These are phyloP conservation scores for Aspergillus clavatus DNA, from an alignment of 2,329 filamentous ascomycete species.

Conservation along the genomic window DNA sequence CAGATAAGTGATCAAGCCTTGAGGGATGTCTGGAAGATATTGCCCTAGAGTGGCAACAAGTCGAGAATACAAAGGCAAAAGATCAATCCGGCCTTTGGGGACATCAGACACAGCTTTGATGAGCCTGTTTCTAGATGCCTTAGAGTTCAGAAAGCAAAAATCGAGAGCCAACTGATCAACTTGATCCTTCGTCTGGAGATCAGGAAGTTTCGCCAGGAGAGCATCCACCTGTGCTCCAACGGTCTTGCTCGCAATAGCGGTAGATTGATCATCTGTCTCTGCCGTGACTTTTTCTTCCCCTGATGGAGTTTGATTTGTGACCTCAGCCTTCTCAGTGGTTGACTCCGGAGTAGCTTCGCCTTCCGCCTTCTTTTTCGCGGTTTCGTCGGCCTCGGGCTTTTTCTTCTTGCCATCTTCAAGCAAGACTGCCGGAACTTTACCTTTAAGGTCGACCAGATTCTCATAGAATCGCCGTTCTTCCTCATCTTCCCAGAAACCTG, in stretches of 20 bases:
- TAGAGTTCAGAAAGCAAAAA: slow-evolving; percentile 97
- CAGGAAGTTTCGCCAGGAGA: slow-evolving; percentile 78
- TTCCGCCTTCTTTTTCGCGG: slow-evolving; percentile 70
- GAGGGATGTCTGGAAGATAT: slow-evolving; percentile 91
- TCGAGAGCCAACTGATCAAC: slow-evolving; percentile 92
- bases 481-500: slow-evolving; percentile 98
- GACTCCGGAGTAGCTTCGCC: slow-evolving; percentile 36
- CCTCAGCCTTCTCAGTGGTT: slow-evolving; percentile 41
- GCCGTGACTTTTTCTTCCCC: slow-evolving; percentile 47
- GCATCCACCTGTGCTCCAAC: slow-evolving; percentile 96
- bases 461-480: slow-evolving; percentile 98
- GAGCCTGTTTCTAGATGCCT: slow-evolving; percentile 89
- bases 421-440: slow-evolving; percentile 88
- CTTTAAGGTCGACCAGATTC: slow-evolving; percentile 89
- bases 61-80: slow-evolving; percentile 86
- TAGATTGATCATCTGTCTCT: slow-evolving; percentile 75
- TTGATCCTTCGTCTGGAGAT: slow-evolving; percentile 83
- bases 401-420: slow-evolving; percentile 95
- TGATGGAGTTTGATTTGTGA: slow-evolving; percentile 39
- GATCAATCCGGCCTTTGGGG: slow-evolving; percentile 85
- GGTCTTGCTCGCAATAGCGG: slow-evolving; percentile 93
- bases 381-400: slow-evolving; percentile 74
- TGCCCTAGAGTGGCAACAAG: slow-evolving; percentile 88
- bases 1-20: slow-evolving; percentile 83
- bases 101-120: slow-evolving; percentile 92